Evolutionary conservation across 441 rosid species (phyloP).

Genomic region (Erodium chrysanthum): DNA sequence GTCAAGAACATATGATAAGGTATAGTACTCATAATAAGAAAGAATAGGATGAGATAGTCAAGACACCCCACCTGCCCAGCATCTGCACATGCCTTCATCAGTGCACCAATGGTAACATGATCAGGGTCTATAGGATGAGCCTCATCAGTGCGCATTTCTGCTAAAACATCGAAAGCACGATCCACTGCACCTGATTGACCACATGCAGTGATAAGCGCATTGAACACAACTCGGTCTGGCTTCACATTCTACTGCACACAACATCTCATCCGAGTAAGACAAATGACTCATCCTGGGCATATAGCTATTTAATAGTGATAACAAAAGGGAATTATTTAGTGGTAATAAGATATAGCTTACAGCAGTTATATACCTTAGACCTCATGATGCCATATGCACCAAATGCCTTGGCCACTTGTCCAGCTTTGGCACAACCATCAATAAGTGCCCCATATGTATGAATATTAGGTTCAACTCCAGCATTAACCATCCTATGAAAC

Average conservation of each 20-base stretch:
- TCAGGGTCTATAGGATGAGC: constrained; percentile 84
- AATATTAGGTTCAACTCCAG: constrained; percentile 82
- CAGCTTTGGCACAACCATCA: constrained; percentile 94
- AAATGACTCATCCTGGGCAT: constrained; percentile 7
- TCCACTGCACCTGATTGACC: constrained; percentile 91
- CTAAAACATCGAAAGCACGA: constrained; percentile 90
- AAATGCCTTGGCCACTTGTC: constrained; percentile 94
- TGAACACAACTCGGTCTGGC: constrained; percentile 97
- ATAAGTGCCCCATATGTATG: constrained; percentile 88
- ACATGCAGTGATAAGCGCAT: constrained; percentile 91
- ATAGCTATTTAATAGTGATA: constrained; percentile 1
- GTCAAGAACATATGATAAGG: constrained; percentile 16
- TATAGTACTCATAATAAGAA: neutral
- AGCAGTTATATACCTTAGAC: constrained; percentile 57
- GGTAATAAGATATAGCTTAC: neutral
- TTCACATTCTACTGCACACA: constrained; percentile 86
- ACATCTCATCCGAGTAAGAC: constrained; percentile 35
- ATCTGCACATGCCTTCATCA: constrained; percentile 74
- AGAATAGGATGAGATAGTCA: neutral
- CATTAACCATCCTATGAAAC: constrained; percentile 82
- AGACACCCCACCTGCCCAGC: constrained; percentile 60
- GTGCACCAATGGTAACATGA: constrained; percentile 76
- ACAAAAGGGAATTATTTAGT: constrained; percentile 1
- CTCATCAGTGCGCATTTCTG: constrained; percentile 71
- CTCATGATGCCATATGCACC: constrained; percentile 96